Evolutionary conservation across 495 filamentous ascomycete genomes (phyloP).

Genomic region (Aspergillus taichungensis): DNA sequence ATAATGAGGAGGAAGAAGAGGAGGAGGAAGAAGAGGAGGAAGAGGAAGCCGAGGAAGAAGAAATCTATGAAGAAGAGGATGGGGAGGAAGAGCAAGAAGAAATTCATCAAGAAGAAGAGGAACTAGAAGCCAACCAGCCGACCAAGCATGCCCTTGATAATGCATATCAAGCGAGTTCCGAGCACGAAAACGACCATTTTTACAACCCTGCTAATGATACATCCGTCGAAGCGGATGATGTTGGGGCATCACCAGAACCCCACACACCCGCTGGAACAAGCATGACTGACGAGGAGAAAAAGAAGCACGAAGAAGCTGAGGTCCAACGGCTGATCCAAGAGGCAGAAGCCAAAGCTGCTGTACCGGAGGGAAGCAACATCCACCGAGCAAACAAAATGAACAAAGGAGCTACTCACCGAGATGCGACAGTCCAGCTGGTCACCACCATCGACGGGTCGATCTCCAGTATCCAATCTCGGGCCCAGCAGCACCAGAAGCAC

Average conservation of each 20-base stretch:
- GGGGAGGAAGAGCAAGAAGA: slow-evolving; percentile 13
- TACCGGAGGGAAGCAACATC: slow-evolving; percentile 45
- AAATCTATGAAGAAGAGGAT: no score
- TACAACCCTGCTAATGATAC: slow-evolving; percentile 8
- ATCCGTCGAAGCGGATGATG: slow-evolving; percentile 6
- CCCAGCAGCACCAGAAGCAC: slow-evolving; percentile 21
- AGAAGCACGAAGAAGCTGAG: slow-evolving; percentile 54
- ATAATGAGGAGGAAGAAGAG: slow-evolving; percentile 23
- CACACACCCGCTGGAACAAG: slow-evolving; percentile 37
- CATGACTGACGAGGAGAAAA: slow-evolving; percentile 55
- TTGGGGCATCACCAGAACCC: slow-evolving; percentile 5
- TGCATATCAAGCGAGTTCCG: slow-evolving; percentile 4
- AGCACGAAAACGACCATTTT: not conserved
- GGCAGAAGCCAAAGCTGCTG: slow-evolving; percentile 49
- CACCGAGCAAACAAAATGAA: slow-evolving; percentile 57
- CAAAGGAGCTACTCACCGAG: slow-evolving; percentile 52
- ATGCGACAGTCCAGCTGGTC: slow-evolving; percentile 56
- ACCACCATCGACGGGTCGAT: slow-evolving; percentile 41
- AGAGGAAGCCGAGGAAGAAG: slow-evolving; percentile 3
- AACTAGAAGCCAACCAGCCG: not conserved
- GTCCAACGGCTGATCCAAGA: slow-evolving; percentile 53
- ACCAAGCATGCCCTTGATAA: not conserved
- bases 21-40: slow-evolving; percentile 21
- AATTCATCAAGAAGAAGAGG: slow-evolving; percentile 1
- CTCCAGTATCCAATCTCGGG: slow-evolving; percentile 37